Evolutionary conservation across 2,329 filamentous ascomycete genomes (phyloP), one percentile per base, ranked within the genome.

Genomic region (Camptophora hylomeconis): DNA sequence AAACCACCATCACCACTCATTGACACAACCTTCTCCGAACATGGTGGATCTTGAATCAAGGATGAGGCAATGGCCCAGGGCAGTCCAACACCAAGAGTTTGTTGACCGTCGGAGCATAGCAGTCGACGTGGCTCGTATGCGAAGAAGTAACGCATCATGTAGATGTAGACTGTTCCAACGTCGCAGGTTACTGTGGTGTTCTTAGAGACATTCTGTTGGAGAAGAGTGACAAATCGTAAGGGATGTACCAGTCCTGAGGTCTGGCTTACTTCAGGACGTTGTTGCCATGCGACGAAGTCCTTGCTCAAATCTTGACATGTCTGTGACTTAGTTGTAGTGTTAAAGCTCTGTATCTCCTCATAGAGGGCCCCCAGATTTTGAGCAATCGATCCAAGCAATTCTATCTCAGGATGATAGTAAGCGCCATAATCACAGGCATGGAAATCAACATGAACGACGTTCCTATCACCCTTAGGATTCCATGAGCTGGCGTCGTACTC

Each of bases 111-210:
- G 26, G 57, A 61, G 29, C 59, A 60, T 9, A 64, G 52, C 16
- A 64, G 54, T 1, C 51, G 53, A 10, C 56, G 57, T 3, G 61
- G 60, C 21, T 41, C 36, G 32, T 43, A 43, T 9, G 38, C 36
- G 23, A 41, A 43, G 34, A 43, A 43, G 30, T 20, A 29, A 1
- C 59, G 52, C 44, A 57, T 59, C 44, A 63, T 54, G 45, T 57
- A 65, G 39, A 65, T 63, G 47, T 65, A 65, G 11, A 62, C 58
- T 1, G 57, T 61, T 5, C 60, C 60, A 1, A 65, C 58, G 34
- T 65, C 61, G 19, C 47, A 53, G n/a, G 50, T 51, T 10, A 65
- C 58, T 1, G 53, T 57, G 0, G 60, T 61, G 21, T 54, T 45
- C 6, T 56, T 46, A 4, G 50, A 48, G 5, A 64, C 49, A 4